Conservation (phyloP, 805 yeast species). For the Kregervanrija delftensis region DNA sequence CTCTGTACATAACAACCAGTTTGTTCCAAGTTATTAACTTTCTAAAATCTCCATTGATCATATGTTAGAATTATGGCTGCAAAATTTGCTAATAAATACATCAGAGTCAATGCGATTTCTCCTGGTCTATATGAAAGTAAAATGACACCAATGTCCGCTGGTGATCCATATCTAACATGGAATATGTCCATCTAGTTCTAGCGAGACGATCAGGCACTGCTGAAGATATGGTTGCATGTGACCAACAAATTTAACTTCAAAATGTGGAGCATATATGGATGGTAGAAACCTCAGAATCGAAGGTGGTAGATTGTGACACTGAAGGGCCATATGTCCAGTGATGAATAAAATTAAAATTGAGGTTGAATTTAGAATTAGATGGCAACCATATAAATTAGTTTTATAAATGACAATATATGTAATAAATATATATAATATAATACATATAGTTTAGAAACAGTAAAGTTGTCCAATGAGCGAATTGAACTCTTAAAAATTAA, state of each 20-base stretch:
- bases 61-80: conserved; percentile 23
- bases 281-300: conserved; percentile 20
- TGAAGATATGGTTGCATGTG: conserved; percentile 18
- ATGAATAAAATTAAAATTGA: conserved; percentile 7
- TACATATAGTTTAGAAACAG: no score
- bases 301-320: conserved; percentile 17
- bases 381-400: no score
- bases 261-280: conserved; percentile 20
- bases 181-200: conserved; percentile 14
- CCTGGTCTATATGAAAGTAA: conserved; percentile 19
- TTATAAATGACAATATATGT: no score
- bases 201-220: conserved; percentile 17
- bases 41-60: conserved; percentile 18
- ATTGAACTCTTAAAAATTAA: no score
- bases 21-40: conserved; percentile 19
- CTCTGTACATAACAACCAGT: conserved; percentile 18
- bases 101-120: conserved; percentile 19
- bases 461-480: no score
- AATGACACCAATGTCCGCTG: conserved; percentile 17
- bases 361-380: no score
- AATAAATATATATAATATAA: no score
- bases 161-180: conserved; percentile 17
- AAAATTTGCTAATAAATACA: conserved; percentile 19
- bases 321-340: conserved; percentile 19
- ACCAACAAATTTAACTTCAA: conserved; percentile 13